These are phyloP conservation scores for Phoma sp. DNA, from an alignment of 2,329 filamentous ascomycete genomes.

Conservation along the genomic window DNA sequence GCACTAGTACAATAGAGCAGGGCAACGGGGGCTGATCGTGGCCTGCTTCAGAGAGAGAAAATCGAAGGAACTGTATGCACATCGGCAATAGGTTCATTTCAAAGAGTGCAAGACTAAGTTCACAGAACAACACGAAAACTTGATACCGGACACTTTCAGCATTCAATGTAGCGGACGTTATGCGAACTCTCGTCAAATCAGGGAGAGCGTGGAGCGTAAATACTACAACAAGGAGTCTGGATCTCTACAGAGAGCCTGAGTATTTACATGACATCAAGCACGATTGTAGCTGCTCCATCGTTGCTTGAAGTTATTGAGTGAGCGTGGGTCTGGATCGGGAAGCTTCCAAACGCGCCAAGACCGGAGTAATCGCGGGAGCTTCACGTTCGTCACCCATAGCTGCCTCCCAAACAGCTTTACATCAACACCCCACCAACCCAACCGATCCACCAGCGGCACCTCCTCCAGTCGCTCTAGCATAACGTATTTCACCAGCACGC, in stretches of 20 bases:
- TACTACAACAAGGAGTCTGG: no score
- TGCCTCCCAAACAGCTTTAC: conserved; percentile 41
- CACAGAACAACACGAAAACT: not conserved
- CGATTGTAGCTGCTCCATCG: not conserved
- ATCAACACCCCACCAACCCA: conserved; percentile 24
- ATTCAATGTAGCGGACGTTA: not conserved
- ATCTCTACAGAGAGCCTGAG: no score
- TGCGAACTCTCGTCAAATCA: not conserved
- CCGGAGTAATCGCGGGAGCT: conserved; percentile 33
- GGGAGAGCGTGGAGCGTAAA: not conserved
- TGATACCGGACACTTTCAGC: not conserved
- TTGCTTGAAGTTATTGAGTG: not conserved
- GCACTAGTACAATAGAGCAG: not conserved
- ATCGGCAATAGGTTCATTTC: not conserved
- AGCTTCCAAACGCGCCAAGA: conserved; percentile 27
- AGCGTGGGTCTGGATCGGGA: conserved; percentile 11
- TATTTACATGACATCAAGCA: no score
- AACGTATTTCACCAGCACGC: not conserved
- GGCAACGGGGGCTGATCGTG: not conserved
- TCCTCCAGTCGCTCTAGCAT: conserved; percentile 2
- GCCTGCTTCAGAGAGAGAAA: not conserved
- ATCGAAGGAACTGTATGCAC: not conserved
- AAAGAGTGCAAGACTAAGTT: no score
- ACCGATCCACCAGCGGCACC: conserved; percentile 13
- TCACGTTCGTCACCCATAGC: conserved; percentile 44